Evolutionary conservation across 305 asterid species (phyloP), one percentile per base, ranked within the genome.

Genomic region (Solanum hybrid): DNA sequence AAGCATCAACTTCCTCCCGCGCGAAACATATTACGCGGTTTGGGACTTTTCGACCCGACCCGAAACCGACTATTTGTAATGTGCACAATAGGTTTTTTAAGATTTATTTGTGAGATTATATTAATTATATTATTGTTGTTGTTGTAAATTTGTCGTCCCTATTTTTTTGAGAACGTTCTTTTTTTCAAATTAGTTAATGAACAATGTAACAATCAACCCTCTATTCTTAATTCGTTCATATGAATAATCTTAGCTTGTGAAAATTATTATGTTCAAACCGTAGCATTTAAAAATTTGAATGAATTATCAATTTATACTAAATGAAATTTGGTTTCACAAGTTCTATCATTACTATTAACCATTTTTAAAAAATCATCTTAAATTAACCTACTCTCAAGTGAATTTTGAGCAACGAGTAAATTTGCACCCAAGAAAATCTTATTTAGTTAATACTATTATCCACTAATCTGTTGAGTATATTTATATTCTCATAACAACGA

Each of bases 1-100:
- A 61, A 31, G 31, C 14, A 85, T 51, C 74, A 51, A 29, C 88
- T 28, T 85, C 76, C 88, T 85, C 88, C 88, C 76, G 88, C 88
- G 88, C 88, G 33, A 85, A 51, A 51, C 36, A 18, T 18, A 31
- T 51, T 20, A 31, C 7, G 22, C 75, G 75, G 75, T 85, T 51
- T 51, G 22, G n/a, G 29, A 42, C 33, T 20, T 31, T 85, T 22
- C 28, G 40, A 83, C 74, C 87, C 74, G 39, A 42, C 39, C 73
- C 87, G 76, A 14, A 67, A 57, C 35, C 7, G 24, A 13, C 8
- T 39, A 8, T 39, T 12, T 24, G 8, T 28, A 11, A 18, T 14
- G 42, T 80, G 61, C 24, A 20, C 11, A 3, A 20, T 57, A 20
- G 8, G 1, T 57, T 18, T 57, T 57, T 18, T 20, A 7, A 7